Percentiles rank a stretch among this genome's conserved stretches.
These are phyloP conservation scores for Knufia petricola DNA, from an alignment of 2,329 filamentous ascomycete species.

Conservation along the genomic window DNA sequence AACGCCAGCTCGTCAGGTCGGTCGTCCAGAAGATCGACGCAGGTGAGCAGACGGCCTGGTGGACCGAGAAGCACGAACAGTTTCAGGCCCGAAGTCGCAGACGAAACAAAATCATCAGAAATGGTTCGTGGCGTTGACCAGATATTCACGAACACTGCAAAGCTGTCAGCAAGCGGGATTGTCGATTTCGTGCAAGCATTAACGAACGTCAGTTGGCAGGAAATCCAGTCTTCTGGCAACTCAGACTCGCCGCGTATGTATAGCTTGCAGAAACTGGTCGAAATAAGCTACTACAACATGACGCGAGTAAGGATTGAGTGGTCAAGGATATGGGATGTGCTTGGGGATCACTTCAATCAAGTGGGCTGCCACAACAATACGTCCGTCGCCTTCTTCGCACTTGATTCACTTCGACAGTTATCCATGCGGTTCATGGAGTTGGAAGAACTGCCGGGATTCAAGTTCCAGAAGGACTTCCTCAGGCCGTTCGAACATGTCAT, in stretches of 20 bases:
- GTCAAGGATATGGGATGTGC: conserved; percentile 93
- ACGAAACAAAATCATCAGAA: conserved; percentile 85
- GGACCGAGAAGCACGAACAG: conserved; percentile 37
- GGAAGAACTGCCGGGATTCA: conserved; percentile 94
- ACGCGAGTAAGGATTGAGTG: conserved; percentile 95
- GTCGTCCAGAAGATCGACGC: conserved; percentile 55
- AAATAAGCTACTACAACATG: conserved; percentile 99
- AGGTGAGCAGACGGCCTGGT: conserved; percentile 41
- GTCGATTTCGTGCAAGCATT: conserved; percentile 87
- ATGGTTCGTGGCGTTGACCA: conserved; percentile 87
- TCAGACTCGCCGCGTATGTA: conserved; percentile 94
- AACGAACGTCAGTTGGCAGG: conserved; percentile 96
- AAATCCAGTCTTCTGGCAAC: conserved; percentile 93
- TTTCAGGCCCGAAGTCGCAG: conserved; percentile 70
- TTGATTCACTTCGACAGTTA: conserved; percentile 88
- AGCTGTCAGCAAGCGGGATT: conserved; percentile 86
- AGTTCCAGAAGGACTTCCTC: conserved; percentile 98
- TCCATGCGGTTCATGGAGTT: conserved; percentile 99
- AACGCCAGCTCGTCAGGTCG: conserved; percentile 42
- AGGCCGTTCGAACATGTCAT: conserved; percentile 98
- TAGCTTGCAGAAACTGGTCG: conserved; percentile 93
- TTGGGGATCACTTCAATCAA: conserved; percentile 97
- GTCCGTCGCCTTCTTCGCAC: conserved; percentile 90
- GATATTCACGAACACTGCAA: conserved; percentile 94
- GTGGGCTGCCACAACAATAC: conserved; percentile 96